A percentile compares a stretch with the other conserved stretches of the same genome.
Evolutionary conservation across 805 yeast genomes (phyloP).

Genomic region (Henningerozyma blattae): DNA sequence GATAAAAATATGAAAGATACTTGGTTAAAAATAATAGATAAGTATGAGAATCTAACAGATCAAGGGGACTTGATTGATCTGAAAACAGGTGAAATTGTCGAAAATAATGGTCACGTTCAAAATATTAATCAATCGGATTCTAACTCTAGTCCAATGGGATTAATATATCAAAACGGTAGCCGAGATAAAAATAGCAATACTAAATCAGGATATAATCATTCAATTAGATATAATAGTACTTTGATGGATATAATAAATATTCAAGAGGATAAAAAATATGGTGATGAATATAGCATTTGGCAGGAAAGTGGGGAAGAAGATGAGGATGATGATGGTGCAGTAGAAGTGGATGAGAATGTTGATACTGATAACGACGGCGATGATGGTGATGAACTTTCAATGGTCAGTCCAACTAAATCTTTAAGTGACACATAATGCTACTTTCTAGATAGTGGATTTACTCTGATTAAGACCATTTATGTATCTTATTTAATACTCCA

Average conservation of each 20-base stretch:
- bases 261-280: conserved; percentile 2
- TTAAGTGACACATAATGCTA: background rate
- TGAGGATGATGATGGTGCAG: conserved; percentile 2
- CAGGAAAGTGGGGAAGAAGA: conserved; percentile 4
- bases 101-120: conserved; percentile 59
- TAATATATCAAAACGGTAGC: too few species aligned
- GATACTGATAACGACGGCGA: conserved; percentile 1
- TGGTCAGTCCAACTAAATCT: background rate
- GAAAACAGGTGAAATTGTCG: conserved; percentile 46
- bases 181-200: background rate
- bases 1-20: conserved; percentile 24
- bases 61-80: conserved; percentile 61
- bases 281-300: conserved; percentile 7
- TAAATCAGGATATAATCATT: background rate
- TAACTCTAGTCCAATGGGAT: conserved; percentile 5
- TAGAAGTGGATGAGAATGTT: conserved; percentile 4
- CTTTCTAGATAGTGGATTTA: too few species aligned
- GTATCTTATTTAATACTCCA: too few species aligned
- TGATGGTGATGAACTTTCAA: conserved; percentile 1
- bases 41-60: conserved; percentile 37
- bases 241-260: conserved; percentile 12
- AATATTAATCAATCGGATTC: conserved; percentile 27
- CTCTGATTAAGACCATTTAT: too few species aligned
- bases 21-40: conserved; percentile 44
- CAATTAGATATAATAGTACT: conserved; percentile 14